A percentile compares a stretch with the other conserved stretches of the same genome.
Conservation (phyloP, 805 yeast genomes). For the Tetrapisispora pingtungensis region DNA sequence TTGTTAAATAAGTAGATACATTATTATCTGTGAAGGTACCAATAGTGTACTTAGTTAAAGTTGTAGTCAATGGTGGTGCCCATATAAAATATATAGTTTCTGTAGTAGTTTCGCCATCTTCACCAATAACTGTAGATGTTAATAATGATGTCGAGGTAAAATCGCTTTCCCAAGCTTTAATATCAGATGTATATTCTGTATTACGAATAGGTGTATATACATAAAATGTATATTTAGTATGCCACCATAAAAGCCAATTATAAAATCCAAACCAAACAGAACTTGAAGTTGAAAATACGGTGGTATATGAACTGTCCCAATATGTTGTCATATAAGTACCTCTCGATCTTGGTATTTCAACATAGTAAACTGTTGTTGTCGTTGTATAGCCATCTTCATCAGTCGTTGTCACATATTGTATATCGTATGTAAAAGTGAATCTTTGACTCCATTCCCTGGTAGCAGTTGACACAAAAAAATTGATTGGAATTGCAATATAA, state of each 20-base stretch:
- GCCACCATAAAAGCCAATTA: background rate
- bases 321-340: background rate
- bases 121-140: background rate
- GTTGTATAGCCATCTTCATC: too few species aligned
- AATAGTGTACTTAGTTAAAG: background rate
- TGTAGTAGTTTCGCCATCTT: background rate
- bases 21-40: background rate
- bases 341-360: background rate
- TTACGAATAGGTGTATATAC: background rate
- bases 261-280: background rate
- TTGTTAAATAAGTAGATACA: background rate
- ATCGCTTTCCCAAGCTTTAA: background rate
- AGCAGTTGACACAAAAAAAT: background rate
- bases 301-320: background rate
- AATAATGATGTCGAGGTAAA: background rate
- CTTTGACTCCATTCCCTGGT: background rate
- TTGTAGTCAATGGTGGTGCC: background rate
- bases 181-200: background rate
- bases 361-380: background rate
- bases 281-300: background rate
- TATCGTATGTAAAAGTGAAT: background rate
- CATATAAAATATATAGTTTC: background rate
- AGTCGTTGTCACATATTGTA: background rate
- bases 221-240: background rate
- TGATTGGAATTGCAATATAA: slow-evolving; percentile 1